A percentile compares a stretch with the other conserved stretches of the same genome.
Evolutionary conservation across 129 eudicot species (phyloP).

Genomic region (Centaurea solstitialis): DNA sequence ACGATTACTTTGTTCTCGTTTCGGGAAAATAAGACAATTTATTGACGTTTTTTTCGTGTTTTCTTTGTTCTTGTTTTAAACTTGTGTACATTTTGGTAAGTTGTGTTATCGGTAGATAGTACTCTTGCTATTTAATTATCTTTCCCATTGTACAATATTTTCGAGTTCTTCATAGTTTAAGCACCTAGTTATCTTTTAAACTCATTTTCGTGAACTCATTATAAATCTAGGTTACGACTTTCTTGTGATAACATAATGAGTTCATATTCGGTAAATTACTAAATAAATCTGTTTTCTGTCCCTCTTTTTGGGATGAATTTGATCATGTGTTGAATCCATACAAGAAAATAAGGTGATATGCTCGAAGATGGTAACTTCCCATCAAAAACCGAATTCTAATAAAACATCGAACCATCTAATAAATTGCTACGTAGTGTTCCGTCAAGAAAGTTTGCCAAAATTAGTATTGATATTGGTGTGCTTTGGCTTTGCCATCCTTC

Average conservation of each 20-base stretch:
- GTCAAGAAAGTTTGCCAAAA: neutral
- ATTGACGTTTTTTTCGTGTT: neutral
- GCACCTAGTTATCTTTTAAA: neutral
- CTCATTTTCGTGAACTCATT: neutral
- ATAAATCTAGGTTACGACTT: neutral
- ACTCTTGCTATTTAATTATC: constrained; percentile 26
- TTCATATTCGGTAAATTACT: neutral
- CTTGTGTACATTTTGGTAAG: constrained; percentile 37
- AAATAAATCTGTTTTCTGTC: neutral
- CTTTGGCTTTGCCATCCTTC: constrained; percentile 8
- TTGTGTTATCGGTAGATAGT: constrained; percentile 25
- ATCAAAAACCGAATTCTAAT: neutral
- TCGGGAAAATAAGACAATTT: constrained; percentile 26
- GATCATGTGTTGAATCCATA: neutral
- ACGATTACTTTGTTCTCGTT: constrained; percentile 7
- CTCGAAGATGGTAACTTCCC: neutral
- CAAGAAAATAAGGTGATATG: neutral
- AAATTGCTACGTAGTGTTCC: neutral
- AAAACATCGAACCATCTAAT: neutral
- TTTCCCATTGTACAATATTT: constrained; percentile 30
- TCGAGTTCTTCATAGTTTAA: neutral
- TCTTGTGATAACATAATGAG: neutral
- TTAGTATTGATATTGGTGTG: constrained; percentile 5
- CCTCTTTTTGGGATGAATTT: neutral
- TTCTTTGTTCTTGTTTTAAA: neutral